A percentile compares a stretch with the other conserved stretches of the same genome.
These are phyloP conservation scores for Begonia fuchsioides DNA, from an alignment of 306 rosid species.

Conservation along the genomic window DNA sequence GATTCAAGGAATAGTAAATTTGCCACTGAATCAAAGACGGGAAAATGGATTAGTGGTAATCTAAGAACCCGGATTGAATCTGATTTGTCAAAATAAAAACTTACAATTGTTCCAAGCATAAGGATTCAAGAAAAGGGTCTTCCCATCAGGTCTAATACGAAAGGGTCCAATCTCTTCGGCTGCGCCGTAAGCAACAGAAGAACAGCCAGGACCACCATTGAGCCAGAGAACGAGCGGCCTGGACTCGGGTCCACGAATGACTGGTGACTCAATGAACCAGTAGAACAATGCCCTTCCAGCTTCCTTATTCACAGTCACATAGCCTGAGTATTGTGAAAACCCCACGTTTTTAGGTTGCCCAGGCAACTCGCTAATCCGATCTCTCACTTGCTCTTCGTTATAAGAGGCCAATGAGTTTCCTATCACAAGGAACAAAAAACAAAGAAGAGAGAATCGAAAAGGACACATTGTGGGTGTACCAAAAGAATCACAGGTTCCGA, in stretches of 20 bases:
- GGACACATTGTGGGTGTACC: slow-evolving; percentile 24
- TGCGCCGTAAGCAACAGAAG: slow-evolving; percentile 91
- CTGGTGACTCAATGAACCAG: slow-evolving; percentile 77
- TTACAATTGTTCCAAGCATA: slow-evolving; percentile 89
- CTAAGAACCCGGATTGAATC: not conserved
- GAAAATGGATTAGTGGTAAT: slow-evolving; percentile 8
- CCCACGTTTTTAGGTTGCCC: slow-evolving; percentile 70
- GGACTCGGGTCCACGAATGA: slow-evolving; percentile 34
- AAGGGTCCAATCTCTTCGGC: slow-evolving; percentile 95
- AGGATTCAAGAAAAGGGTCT: slow-evolving; percentile 66
- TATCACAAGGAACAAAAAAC: slow-evolving; percentile 26
- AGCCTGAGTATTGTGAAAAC: slow-evolving; percentile 80
- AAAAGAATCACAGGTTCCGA: not conserved
- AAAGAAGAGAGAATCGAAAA: slow-evolving; percentile 18
- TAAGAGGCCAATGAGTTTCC: slow-evolving; percentile 34
- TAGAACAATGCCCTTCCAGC: slow-evolving; percentile 85
- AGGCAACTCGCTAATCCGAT: slow-evolving; percentile 49
- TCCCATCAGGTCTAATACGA: slow-evolving; percentile 63
- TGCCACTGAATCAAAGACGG: slow-evolving; percentile 51
- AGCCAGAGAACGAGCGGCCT: slow-evolving; percentile 92
- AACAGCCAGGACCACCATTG: slow-evolving; percentile 98
- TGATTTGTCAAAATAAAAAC: slow-evolving; percentile 8
- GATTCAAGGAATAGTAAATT: slow-evolving; percentile 83
- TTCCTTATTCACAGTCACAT: slow-evolving; percentile 62
- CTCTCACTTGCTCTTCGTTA: slow-evolving; percentile 47